Base-by-base conservation (phyloP, 805 yeast species). In the Starmera pachycereana region DNA sequence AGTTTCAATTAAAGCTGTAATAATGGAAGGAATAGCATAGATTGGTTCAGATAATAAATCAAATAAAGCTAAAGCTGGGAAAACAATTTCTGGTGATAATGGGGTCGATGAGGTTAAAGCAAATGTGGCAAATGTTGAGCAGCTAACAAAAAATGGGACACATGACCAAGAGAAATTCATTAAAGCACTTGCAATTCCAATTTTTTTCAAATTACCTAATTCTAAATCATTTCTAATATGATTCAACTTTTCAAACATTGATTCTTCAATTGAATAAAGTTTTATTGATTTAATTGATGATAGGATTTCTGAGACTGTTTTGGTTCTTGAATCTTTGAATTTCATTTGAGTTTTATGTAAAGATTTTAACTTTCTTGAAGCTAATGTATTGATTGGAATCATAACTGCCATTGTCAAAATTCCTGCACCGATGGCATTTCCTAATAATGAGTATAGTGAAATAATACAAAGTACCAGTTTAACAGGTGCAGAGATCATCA, bases 231-330 rank as follows among this genome's bases (percentile, higher is more conserved):
- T 76, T 63, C 88, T 69, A 27, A 74, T 66, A 41, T 68, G 69
- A 10, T 62, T 50, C 11, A 81, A 56, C 44, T 70, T 72, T 16
- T 63, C 60, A 31, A 76, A 49, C 77, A 79, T 76, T 22, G 86
- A 81, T 29, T 62, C 60, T 53, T 81, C 89, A 82, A 85, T 80
- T 0, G 83, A 76, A 50, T 78, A 81, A 25, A 81, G 58, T 50
- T 81, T 81, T 47, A 81, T 74, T 39, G 78, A 69, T 50, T 79
- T 81, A 37, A 80, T 75, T 28, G 78, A 69, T 32, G 68, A 65
- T 37, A 81, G 54, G 11, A 81, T 64, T 48, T 81, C 89, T 13
- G 73, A 66, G n/a, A 76, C 73, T 16, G 71, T 59, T 13, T 72
- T 68, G 3, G 80, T 72, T 60, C 89, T 67, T 18, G 59, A 58